Evolutionary conservation across 441 rosid species (phyloP).

Genomic region (Gossypium gossypioides): DNA sequence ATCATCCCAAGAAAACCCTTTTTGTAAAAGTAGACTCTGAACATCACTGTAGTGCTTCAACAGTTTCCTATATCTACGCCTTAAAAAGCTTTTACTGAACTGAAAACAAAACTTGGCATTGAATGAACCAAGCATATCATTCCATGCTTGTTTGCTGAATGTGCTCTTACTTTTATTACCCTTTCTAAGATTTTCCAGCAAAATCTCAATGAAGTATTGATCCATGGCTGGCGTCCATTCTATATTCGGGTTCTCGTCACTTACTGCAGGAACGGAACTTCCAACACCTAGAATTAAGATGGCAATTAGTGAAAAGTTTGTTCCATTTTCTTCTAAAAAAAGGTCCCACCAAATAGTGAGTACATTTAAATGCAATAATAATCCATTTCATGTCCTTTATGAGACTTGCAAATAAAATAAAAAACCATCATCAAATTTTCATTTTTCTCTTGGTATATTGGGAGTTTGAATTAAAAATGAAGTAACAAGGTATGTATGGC

Average conservation of each 20-base stretch:
- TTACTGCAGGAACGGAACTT: constrained; percentile 19
- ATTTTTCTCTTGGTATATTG: not conserved
- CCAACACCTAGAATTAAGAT: constrained; percentile 23
- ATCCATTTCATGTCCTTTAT: not conserved
- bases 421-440: not conserved
- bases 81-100: constrained; percentile 25
- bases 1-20: constrained; percentile 47
- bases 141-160: constrained; percentile 39
- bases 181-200: constrained; percentile 34
- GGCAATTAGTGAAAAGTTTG: not conserved
- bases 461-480: not conserved
- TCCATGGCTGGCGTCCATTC: constrained; percentile 43
- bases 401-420: not conserved
- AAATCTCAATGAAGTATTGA: constrained; percentile 34
- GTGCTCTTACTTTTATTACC: constrained; percentile 25
- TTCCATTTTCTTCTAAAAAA: constrained; percentile 1
- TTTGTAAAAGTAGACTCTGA: constrained; percentile 29
- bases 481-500: not conserved
- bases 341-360: not conserved
- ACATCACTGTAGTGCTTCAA: constrained; percentile 29
- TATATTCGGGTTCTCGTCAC: constrained; percentile 24
- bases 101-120: constrained; percentile 30
- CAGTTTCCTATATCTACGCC: constrained; percentile 27
- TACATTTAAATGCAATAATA: not conserved
- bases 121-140: constrained; percentile 34